These are phyloP conservation scores for Hypoxylon lienhwacheense DNA, from an alignment of 495 filamentous ascomycete species.

Conservation along the genomic window DNA sequence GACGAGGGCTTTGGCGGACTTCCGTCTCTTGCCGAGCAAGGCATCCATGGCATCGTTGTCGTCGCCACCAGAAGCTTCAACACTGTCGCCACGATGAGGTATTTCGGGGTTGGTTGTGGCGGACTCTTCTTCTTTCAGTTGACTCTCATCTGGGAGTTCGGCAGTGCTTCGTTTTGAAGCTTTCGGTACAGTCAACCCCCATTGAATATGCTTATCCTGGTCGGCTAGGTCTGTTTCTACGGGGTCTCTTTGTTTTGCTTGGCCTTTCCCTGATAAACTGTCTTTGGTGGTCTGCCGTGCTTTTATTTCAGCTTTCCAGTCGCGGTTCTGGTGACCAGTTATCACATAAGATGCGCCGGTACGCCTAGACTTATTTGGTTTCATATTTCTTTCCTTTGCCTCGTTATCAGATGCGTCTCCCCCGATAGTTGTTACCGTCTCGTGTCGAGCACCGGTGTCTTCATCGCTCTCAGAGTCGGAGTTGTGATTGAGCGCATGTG, in stretches of 20 bases:
- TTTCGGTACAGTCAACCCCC: slow-evolving; percentile 49
- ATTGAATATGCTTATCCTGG: slow-evolving; percentile 44
- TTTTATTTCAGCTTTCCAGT: slow-evolving; percentile 68
- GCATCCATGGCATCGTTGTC: slow-evolving; percentile 83
- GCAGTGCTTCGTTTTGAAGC: slow-evolving; percentile 21
- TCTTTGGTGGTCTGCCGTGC: slow-evolving; percentile 51
- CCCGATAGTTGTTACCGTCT: slow-evolving; percentile 47
- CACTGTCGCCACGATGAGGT: slow-evolving; percentile 36
- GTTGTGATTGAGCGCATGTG: slow-evolving; percentile 36
- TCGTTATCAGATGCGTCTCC: slow-evolving; percentile 32
- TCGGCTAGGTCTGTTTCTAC: slow-evolving; percentile 46
- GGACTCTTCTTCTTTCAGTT: slow-evolving; percentile 31
- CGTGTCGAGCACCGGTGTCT: slow-evolving; percentile 32
- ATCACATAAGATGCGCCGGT: slow-evolving; percentile 62
- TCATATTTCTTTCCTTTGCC: slow-evolving; percentile 18
- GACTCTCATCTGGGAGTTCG: slow-evolving; percentile 23
- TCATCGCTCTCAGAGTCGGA: slow-evolving; percentile 42
- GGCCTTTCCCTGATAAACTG: slow-evolving; percentile 56
- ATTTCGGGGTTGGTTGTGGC: slow-evolving; percentile 18
- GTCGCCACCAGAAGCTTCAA: slow-evolving; percentile 49
- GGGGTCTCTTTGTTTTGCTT: slow-evolving; percentile 42
- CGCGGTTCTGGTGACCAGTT: slow-evolving; percentile 63
- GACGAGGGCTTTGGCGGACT: slow-evolving; percentile 27
- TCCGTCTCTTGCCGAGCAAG: slow-evolving; percentile 61
- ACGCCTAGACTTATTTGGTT: slow-evolving; percentile 20